Evolutionary conservation across 1,139 yeast species (phyloP).

Genomic region (Zygosaccharomyces sapae): DNA sequence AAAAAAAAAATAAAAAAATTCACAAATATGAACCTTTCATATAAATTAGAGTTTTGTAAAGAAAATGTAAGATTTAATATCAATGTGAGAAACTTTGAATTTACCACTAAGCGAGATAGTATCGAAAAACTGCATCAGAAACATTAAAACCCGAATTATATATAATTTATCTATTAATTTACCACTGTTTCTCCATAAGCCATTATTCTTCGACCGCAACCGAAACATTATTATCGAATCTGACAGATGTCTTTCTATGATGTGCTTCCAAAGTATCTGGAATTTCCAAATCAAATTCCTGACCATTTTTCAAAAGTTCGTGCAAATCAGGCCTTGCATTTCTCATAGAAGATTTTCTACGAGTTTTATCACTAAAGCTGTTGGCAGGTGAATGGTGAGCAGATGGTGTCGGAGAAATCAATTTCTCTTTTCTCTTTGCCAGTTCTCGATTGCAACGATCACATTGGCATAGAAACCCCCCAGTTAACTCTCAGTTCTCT

Average conservation of each 20-base stretch:
- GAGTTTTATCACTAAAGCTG: constrained; percentile 6
- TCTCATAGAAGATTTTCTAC: constrained; percentile 36
- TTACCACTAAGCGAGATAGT: no score
- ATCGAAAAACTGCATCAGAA: no score
- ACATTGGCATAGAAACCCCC: constrained; percentile 70
- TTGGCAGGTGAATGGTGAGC: constrained; percentile 1
- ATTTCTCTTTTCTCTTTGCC: constrained; percentile 25
- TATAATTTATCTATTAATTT: neutral
- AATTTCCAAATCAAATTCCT: constrained; percentile 47
- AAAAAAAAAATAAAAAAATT: no score
- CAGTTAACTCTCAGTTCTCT: constrained; percentile 68
- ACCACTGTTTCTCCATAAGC: neutral
- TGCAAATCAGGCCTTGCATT: constrained; percentile 43
- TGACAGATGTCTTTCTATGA: constrained; percentile 62
- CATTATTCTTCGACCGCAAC: constrained; percentile 40
- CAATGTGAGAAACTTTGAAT: neutral
- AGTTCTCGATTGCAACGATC: constrained; percentile 57
- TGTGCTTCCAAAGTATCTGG: constrained; percentile 39
- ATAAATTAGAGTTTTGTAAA: constrained; percentile 3
- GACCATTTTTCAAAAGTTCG: constrained; percentile 46
- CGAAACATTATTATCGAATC: constrained; percentile 63
- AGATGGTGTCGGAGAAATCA: neutral
- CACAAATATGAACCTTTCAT: neutral
- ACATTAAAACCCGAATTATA: no score
- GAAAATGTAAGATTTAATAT: constrained; percentile 1